A percentile compares a stretch with the other conserved stretches of the same genome.
Evolutionary conservation across 2,329 filamentous ascomycete genomes (phyloP).

Genomic region (Ceratocystis diversiconidia): DNA sequence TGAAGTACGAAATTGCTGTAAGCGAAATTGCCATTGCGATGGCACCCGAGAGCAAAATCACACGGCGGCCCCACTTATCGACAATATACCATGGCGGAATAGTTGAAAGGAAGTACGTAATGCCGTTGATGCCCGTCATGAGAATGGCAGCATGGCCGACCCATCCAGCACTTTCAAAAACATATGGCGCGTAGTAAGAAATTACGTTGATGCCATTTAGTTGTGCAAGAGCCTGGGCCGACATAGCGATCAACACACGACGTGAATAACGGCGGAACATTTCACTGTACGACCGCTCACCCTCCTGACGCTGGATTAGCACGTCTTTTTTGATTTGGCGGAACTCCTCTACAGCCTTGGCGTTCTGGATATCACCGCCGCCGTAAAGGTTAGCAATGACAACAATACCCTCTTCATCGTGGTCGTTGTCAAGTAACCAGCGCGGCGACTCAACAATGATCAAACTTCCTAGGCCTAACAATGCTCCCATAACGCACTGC

Average conservation of each 20-base stretch:
- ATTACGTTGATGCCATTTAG: constrained; percentile 99
- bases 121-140: constrained; percentile 93
- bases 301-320: constrained; percentile 81
- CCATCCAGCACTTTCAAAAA: constrained; percentile 97
- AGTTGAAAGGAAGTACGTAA: constrained; percentile 78
- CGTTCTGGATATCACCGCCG: constrained; percentile 84
- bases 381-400: constrained; percentile 97
- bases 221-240: constrained; percentile 86
- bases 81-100: constrained; percentile 96
- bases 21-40: constrained; percentile 79
- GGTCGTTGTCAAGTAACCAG: constrained; percentile 94
- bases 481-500: constrained; percentile 86
- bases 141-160: constrained; percentile 75
- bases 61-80: constrained; percentile 76
- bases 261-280: constrained; percentile 92
- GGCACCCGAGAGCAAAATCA: constrained; percentile 80
- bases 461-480: constrained; percentile 74
- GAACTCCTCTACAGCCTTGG: constrained; percentile 87
- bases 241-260: constrained; percentile 97
- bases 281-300: constrained; percentile 76
- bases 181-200: constrained; percentile 92
- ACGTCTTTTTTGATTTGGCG: constrained; percentile 99
- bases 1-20: constrained; percentile 86
- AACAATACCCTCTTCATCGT: constrained; percentile 95
- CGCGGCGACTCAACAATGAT: constrained; percentile 95